Conservation (phyloP, 805 yeast species). For the Starmerella scarabaei region DNA sequence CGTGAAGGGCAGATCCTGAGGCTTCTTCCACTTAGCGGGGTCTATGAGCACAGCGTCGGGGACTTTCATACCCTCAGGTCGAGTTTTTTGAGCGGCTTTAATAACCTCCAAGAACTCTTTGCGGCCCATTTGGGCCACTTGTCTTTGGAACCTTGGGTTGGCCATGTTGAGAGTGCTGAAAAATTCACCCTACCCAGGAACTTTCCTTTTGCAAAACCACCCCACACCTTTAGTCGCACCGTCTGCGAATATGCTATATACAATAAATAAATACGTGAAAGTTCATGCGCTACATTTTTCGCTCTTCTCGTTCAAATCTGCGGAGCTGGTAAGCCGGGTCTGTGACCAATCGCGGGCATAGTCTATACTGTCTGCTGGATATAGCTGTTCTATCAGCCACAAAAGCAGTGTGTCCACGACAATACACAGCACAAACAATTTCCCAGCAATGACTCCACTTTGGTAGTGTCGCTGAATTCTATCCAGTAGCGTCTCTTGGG, state of each 20-base stretch:
- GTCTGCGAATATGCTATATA: too few species aligned
- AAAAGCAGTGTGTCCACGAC: slow-evolving; percentile 64
- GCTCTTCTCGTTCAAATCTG: too few species aligned
- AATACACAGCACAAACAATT: slow-evolving; percentile 63
- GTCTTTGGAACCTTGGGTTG: slow-evolving; percentile 16
- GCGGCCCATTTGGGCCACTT: slow-evolving; percentile 18
- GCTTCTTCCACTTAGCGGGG: slow-evolving; percentile 15
- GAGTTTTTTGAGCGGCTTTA: slow-evolving; percentile 12
- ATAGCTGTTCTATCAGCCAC: slow-evolving; percentile 51
- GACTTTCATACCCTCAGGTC: slow-evolving; percentile 18
- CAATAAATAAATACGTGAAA: too few species aligned
- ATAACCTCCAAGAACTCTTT: slow-evolving; percentile 19
- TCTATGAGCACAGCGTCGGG: slow-evolving; percentile 17
- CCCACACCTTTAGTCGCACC: too few species aligned
- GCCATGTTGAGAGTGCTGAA: slow-evolving; percentile 12
- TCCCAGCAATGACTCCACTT: slow-evolving; percentile 68
- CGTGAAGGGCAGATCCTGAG: slow-evolving; percentile 20
- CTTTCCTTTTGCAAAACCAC: background rate
- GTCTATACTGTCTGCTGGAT: slow-evolving; percentile 62
- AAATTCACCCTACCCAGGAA: background rate
- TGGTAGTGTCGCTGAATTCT: slow-evolving; percentile 53
- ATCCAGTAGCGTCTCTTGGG: slow-evolving; percentile 42
- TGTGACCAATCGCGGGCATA: background rate
- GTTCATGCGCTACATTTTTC: too few species aligned
- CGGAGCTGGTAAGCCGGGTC: background rate